phyloP scores from a whole-genome alignment of 768 basidiomycete species.

The Leccinum fibrillosum region DNA sequence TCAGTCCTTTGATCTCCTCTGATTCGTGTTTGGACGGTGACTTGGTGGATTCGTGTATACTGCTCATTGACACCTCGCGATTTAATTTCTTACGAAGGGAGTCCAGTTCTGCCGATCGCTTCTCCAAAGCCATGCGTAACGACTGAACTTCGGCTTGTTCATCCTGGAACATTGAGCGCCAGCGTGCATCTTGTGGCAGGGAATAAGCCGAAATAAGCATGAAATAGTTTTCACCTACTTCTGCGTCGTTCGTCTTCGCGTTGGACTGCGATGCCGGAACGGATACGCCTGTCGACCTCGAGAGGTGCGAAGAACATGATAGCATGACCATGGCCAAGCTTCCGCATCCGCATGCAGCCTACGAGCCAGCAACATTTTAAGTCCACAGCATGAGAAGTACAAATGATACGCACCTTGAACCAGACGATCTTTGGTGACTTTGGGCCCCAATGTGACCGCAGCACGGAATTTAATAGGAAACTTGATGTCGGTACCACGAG shows the following conservation, averaged over 20 bases:
- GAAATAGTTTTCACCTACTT: slow-evolving; percentile 10
- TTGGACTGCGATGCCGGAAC: slow-evolving; percentile 23
- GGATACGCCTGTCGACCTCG: slow-evolving; percentile 42
- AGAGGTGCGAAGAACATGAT: slow-evolving; percentile 47
- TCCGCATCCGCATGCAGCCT: slow-evolving; percentile 58
- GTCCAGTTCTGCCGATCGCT: slow-evolving; percentile 53
- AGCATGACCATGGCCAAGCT: slow-evolving; percentile 46
- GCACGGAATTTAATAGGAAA: slow-evolving; percentile 30
- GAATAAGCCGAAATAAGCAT: slow-evolving; percentile 1
- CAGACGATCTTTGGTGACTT: slow-evolving; percentile 33
- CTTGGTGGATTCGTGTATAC: slow-evolving; percentile 29
- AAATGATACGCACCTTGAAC: slow-evolving; percentile 7
- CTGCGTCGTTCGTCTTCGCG: slow-evolving; percentile 24
- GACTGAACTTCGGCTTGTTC: slow-evolving; percentile 30
- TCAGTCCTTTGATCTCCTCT: slow-evolving; percentile 76
- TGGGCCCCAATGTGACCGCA: slow-evolving; percentile 35
- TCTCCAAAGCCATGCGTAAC: slow-evolving; percentile 34
- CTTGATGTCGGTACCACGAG: slow-evolving; percentile 37
- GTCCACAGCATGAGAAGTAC: neutral
- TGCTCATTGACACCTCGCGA: slow-evolving; percentile 51
- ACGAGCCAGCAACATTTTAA: slow-evolving; percentile 4
- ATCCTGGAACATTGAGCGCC: slow-evolving; percentile 28
- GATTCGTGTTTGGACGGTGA: slow-evolving; percentile 51
- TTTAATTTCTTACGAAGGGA: slow-evolving; percentile 52
- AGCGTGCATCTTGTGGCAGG: slow-evolving; percentile 22